A percentile compares a stretch with the other conserved stretches of the same genome.
phyloP scores from a whole-genome alignment of 345 rosid species.

The Carallia brachiata region DNA sequence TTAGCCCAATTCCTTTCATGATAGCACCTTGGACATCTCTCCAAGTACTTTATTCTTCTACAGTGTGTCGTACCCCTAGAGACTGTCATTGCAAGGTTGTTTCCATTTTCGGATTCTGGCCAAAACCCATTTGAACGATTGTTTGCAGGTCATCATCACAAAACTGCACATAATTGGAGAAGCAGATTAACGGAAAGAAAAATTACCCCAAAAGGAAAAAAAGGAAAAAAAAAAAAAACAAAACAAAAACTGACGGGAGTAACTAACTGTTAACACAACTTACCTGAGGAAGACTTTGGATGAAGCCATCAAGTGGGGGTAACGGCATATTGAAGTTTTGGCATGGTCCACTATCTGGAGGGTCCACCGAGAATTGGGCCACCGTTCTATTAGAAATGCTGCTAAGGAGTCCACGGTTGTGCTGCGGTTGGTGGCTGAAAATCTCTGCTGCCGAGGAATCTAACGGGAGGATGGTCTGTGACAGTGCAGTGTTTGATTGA shows the following conservation, averaged over 20 bases:
- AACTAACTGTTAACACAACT: not conserved
- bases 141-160: constrained; percentile 73
- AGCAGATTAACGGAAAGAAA: not conserved
- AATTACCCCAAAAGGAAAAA: not conserved
- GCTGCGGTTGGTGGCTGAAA: constrained; percentile 39
- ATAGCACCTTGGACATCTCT: constrained; percentile 23
- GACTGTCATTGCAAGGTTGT: constrained; percentile 23
- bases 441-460: constrained; percentile 51
- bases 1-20: constrained; percentile 16
- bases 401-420: constrained; percentile 35
- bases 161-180: constrained; percentile 38
- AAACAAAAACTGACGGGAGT: too few relatives aligned
- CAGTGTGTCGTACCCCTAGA: constrained; percentile 33
- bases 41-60: not conserved
- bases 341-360: constrained; percentile 31
- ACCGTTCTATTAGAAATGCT: constrained; percentile 37
- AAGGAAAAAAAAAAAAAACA: not conserved
- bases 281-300: constrained; percentile 51
- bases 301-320: constrained; percentile 42
- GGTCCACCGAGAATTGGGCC: constrained; percentile 44
- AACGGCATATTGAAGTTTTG: constrained; percentile 45
- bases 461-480: constrained; percentile 43
- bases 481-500: constrained; percentile 43
- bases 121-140: constrained; percentile 75
- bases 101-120: constrained; percentile 40